A percentile compares a stretch with the other conserved stretches of the same genome.
These are phyloP conservation scores for Paramecium tetraurelia DNA, from an alignment of 73 alveolate genomes.

Conservation along the genomic window DNA sequence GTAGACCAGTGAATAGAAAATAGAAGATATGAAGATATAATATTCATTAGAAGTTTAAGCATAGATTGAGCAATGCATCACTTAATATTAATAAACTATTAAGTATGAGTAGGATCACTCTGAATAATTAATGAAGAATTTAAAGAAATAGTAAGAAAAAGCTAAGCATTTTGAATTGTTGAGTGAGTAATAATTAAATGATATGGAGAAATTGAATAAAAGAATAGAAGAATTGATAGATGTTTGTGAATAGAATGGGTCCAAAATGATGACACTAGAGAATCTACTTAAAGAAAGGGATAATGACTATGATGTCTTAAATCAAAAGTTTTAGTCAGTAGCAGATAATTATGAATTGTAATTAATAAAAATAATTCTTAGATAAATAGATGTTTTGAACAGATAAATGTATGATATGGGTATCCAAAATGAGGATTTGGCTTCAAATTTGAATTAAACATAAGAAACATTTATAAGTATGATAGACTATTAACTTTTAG, in stretches of 20 bases:
- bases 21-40: slow-evolving; percentile 18
- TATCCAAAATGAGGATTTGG: not conserved
- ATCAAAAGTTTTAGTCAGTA: not conserved
- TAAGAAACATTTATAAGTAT: not conserved
- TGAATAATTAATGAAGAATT: not conserved
- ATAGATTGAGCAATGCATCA: slow-evolving; percentile 16
- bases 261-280: not conserved
- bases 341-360: slow-evolving; percentile 10
- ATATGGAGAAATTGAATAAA: not conserved
- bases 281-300: not conserved
- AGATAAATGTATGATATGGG: slow-evolving; percentile 45
- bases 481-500: not conserved
- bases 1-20: not conserved
- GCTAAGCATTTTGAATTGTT: slow-evolving; percentile 33
- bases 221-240: slow-evolving; percentile 23
- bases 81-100: slow-evolving; percentile 11
- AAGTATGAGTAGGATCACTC: slow-evolving; percentile 32
- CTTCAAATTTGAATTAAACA: not conserved
- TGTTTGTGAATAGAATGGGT: slow-evolving; percentile 15
- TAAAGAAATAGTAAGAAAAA: not conserved
- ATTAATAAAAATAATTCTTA: not conserved
- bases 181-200: not conserved
- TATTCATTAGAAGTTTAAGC: not conserved
- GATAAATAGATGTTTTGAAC: not conserved
- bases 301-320: not conserved